Conservation (phyloP, 139 green algal genomes). For the Chlamydomonas urium region DNA sequence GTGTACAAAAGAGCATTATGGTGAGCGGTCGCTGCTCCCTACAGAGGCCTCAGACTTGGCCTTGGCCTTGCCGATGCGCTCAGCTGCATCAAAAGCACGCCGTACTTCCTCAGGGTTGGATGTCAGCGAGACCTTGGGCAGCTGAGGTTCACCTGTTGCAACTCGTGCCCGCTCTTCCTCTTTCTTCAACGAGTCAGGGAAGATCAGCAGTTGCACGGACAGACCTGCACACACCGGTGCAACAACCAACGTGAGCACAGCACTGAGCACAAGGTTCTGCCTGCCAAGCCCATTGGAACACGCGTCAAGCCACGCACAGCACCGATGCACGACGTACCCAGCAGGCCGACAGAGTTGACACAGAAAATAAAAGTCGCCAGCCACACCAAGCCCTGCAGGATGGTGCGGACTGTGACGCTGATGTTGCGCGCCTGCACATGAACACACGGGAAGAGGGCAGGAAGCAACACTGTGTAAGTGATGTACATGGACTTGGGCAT, state of each 20-base stretch:
- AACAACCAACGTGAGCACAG: no score
- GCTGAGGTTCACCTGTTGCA: constrained; percentile 25
- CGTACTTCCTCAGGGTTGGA: neutral
- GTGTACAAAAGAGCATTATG: no score
- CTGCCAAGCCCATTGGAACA: no score
- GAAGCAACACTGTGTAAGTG: neutral
- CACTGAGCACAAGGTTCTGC: no score
- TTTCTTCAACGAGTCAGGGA: constrained; percentile 34
- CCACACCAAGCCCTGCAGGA: constrained; percentile 62
- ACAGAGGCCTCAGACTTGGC: neutral
- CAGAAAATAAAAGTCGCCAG: constrained; percentile 72
- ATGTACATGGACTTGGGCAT: neutral
- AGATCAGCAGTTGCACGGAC: constrained; percentile 48
- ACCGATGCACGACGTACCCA: constrained; percentile 25
- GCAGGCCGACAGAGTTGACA: constrained; percentile 56
- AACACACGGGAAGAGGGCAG: neutral
- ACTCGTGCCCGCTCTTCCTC: constrained; percentile 22
- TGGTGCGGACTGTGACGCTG: constrained; percentile 65
- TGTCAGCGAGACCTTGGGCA: constrained; percentile 25
- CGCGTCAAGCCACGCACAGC: no score
- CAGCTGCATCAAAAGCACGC: neutral
- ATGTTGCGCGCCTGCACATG: constrained; percentile 61
- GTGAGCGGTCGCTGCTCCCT: neutral
- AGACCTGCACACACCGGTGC: constrained; percentile 41
- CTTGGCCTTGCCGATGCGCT: constrained; percentile 6